phyloP scores from a whole-genome alignment of 352 stramenopile genomes.

The Pythium brassicae region DNA sequence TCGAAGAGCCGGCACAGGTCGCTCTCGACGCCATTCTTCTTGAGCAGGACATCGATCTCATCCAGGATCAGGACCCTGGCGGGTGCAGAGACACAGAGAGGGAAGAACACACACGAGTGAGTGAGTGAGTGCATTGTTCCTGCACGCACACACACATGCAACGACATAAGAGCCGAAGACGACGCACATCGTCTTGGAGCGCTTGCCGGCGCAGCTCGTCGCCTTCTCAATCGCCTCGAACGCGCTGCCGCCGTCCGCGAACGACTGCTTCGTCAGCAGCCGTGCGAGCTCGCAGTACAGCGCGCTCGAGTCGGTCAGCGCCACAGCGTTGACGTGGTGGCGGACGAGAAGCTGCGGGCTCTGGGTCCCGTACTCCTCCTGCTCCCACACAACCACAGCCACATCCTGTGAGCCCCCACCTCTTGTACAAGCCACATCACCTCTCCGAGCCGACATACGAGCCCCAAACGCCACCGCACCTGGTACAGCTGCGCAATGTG shows the following conservation, averaged over 20 bases:
- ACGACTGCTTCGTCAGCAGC: conserved; percentile 42
- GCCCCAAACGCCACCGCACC: conserved; percentile 18
- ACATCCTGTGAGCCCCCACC: not conserved
- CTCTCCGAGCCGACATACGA: too few relatives aligned
- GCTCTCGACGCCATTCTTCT: conserved; percentile 57
- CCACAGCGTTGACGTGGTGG: conserved; percentile 74
- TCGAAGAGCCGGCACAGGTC: conserved; percentile 79
- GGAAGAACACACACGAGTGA: not conserved
- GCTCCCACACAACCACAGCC: not conserved
- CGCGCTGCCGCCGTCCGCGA: conserved; percentile 35
- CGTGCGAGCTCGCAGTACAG: conserved; percentile 60
- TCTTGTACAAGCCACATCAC: not conserved
- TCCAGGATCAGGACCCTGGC: conserved; percentile 74
- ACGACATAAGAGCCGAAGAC: not conserved
- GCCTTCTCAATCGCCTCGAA: conserved; percentile 63
- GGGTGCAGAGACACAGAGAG: not conserved
- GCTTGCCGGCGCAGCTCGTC: conserved; percentile 37
- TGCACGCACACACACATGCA: too few relatives aligned
- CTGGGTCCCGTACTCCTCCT: conserved; percentile 19
- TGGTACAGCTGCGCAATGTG: conserved; percentile 49
- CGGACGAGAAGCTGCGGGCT: conserved; percentile 33
- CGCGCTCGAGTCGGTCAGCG: conserved; percentile 36
- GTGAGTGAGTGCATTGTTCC: not conserved
- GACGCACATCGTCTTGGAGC: conserved; percentile 54
- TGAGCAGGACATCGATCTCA: conserved; percentile 75